Base-by-base conservation (phyloP, 306 rosid species). In the Rosa rugosa region DNA sequence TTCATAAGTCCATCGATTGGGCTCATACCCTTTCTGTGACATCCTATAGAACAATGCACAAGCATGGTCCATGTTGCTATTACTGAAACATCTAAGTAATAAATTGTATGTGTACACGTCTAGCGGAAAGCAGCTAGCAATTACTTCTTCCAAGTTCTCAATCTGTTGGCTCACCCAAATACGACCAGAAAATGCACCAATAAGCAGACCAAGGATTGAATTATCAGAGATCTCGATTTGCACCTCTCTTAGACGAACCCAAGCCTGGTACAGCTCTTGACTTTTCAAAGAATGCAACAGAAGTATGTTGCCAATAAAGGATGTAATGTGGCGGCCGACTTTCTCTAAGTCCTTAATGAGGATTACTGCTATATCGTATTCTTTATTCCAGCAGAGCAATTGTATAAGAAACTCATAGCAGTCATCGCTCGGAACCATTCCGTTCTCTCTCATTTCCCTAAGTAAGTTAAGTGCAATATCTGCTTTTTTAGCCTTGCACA, bases 291-390 rank as follows among this genome's bases (percentile, higher is more conserved):
- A 90, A 85, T 85, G 85, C 8, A 62, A 82, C 81, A 94, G 86
- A 73, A 94, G 85, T 56, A 16, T 31, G 63, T 94, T 94, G 76
- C 98, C 97, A 22, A 87, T 79, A 86, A 81, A 92, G 73, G 98
- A 82, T 31, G 95, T 89, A 59, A 92, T 8, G 8, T 27, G 85
- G 38, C 97, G 95, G 64, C 97, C 94, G 41, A 64, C 71, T 85
- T 86, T 86, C 87, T 88, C 90, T 57, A 86, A 79, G 75, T 87
- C 82, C 31, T 76, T 82, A 59, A 92, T 44, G 76, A 94, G 85
- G 85, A 69, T 71, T 45, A 92, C 80, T 8, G 85, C 97, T 47
- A 67, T 77, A 80, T 38, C 63, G 69, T 81, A 94, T 80, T 80
- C 90, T 72, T 44, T 70, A 46, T 20, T 73, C 1, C 62, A 23